Percentiles rank a stretch among this genome's conserved stretches.
Conservation (phyloP, 2,329 filamentous ascomycete species). For the Penicillium rolfsii region DNA sequence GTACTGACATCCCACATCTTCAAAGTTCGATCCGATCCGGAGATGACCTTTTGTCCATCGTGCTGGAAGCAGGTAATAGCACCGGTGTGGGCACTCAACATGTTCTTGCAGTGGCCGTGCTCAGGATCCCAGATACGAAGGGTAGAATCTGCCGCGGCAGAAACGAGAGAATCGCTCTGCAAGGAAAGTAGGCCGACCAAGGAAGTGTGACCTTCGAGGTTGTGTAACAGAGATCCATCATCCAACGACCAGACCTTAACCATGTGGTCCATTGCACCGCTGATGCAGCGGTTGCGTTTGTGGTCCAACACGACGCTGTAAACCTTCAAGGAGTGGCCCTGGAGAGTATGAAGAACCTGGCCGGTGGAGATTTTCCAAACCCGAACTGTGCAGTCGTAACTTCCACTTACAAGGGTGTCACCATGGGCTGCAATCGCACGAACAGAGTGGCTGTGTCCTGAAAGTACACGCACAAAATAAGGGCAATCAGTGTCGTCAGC, state of each 20-base stretch:
- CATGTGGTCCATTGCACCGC: conserved; percentile 95
- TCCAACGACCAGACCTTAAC: conserved; percentile 98
- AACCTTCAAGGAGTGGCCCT: conserved; percentile 88
- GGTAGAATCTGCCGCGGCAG: conserved; percentile 92
- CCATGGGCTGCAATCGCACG: conserved; percentile 93
- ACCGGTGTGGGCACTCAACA: conserved; percentile 88
- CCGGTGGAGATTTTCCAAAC: conserved; percentile 98
- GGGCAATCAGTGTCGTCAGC: conserved; percentile 78
- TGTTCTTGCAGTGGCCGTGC: conserved; percentile 85
- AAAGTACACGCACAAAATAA: conserved; percentile 86
- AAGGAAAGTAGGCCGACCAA: conserved; percentile 91
- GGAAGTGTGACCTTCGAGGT: conserved; percentile 87
- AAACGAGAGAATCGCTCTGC: conserved; percentile 86
- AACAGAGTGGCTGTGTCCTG: conserved; percentile 89
- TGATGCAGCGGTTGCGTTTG: conserved; percentile 91
- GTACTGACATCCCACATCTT: conserved; percentile 99
- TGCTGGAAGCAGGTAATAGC: conserved; percentile 99
- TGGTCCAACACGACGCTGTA: conserved; percentile 96
- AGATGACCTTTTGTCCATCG: conserved; percentile 94
- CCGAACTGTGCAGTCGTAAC: conserved; percentile 91
- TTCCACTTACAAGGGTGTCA: conserved; percentile 95
- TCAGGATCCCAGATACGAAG: conserved; percentile 97
- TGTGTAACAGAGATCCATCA: conserved; percentile 81
- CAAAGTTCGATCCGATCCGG: conserved; percentile 88
- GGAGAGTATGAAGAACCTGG: conserved; percentile 79